A percentile compares a stretch with the other conserved stretches of the same genome.
Evolutionary conservation across 2,329 filamentous ascomycete species (phyloP).

Genomic region (Claviceps paspali): DNA sequence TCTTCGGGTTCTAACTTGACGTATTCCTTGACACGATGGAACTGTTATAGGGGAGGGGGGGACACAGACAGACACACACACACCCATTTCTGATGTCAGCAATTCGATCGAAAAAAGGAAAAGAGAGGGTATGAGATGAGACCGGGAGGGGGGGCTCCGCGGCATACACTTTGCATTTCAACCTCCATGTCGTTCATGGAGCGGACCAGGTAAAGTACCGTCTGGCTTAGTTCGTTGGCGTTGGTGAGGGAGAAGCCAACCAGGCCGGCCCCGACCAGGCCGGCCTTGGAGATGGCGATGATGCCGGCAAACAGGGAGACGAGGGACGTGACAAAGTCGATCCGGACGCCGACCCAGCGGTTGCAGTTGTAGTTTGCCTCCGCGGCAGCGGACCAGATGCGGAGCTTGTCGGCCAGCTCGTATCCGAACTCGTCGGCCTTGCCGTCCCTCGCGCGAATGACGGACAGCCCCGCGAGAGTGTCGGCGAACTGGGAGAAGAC

Average conservation of each 20-base stretch:
- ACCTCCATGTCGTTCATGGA: constrained; percentile 41
- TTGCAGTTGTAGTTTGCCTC: constrained; percentile 41
- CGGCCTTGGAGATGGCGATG: constrained; percentile 34
- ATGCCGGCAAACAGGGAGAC: constrained; percentile 35
- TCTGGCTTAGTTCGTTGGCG: constrained; percentile 36
- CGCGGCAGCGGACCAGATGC: constrained; percentile 28
- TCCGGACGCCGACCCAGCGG: constrained; percentile 39
- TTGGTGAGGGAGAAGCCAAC: constrained; percentile 42
- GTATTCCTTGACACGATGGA: constrained; percentile 34
- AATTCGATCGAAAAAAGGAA: not conserved
- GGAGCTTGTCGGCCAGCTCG: constrained; percentile 34
- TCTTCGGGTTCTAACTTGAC: constrained; percentile 30
- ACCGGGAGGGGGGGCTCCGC: no score
- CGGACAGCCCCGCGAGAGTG: constrained; percentile 31
- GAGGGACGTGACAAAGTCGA: constrained; percentile 38
- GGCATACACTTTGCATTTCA: constrained; percentile 34
- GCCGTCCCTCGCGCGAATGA: constrained; percentile 34
- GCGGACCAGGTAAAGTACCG: constrained; percentile 35
- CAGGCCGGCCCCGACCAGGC: constrained; percentile 32
- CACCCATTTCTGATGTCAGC: no score
- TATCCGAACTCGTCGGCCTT: constrained; percentile 32
- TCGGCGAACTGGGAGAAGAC: constrained; percentile 42
- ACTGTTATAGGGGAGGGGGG: no score
- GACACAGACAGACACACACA: no score
- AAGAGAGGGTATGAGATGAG: not conserved